phyloP scores from a whole-genome alignment of 768 basidiomycete species.

The Clitopilus hobsonii region DNA sequence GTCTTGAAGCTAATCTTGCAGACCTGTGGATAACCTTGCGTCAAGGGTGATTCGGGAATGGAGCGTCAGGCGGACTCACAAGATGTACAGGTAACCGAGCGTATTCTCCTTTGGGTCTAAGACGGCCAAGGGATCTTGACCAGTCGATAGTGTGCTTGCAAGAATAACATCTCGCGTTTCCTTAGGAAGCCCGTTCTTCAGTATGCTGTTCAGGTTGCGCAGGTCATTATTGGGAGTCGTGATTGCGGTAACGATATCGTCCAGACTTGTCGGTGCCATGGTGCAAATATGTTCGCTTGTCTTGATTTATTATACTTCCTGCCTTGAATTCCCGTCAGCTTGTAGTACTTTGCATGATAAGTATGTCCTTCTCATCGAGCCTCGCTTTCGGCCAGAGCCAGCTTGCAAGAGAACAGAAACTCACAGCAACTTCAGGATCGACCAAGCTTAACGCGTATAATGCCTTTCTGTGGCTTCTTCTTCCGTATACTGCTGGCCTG shows the following conservation, averaged over 20 bases:
- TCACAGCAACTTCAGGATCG: not conserved
- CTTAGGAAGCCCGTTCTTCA: constrained; percentile 44
- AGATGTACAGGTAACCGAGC: constrained; percentile 63
- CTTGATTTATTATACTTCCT: too few species aligned
- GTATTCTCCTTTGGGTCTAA: constrained; percentile 55
- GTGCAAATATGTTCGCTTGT: not conserved
- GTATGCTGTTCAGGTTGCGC: constrained; percentile 33
- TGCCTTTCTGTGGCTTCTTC: not conserved
- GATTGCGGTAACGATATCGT: constrained; percentile 40
- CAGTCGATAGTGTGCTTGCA: constrained; percentile 46
- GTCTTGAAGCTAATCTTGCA: constrained; percentile 45
- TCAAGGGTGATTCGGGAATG: not conserved
- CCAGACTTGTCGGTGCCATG: constrained; percentile 17
- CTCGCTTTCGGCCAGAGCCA: not conserved
- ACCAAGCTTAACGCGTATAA: not conserved
- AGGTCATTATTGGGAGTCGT: constrained; percentile 36
- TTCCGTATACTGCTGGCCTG: not conserved
- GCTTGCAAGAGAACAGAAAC: not conserved
- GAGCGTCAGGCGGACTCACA: constrained; percentile 42
- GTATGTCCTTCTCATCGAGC: too few species aligned
- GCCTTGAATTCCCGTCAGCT: too few species aligned
- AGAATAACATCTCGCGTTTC: constrained; percentile 58
- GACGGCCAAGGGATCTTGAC: constrained; percentile 63
- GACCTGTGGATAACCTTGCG: constrained; percentile 34
- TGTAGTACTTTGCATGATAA: too few species aligned